Percentiles rank a stretch among this genome's conserved stretches.
Conservation (phyloP, 1,139 yeast genomes). For the Ogataea hybrid region DNA sequence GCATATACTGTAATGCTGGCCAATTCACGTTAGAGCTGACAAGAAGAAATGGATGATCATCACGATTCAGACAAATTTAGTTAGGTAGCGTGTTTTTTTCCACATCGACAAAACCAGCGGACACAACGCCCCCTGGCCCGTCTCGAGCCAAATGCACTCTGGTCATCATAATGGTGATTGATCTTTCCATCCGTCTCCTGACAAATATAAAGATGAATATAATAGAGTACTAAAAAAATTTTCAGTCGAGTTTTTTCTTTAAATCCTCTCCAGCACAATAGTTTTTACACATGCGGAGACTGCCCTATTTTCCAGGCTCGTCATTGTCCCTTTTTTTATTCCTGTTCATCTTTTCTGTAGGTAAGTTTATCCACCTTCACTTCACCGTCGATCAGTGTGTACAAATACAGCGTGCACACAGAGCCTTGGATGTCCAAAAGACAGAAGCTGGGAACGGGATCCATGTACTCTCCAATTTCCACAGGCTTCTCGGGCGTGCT, state of each 20-base stretch:
- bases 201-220: conserved; percentile 9
- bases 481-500: conserved; percentile 26
- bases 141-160: conserved; percentile 98
- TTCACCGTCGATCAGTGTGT: conserved; percentile 75
- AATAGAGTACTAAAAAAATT: conserved; percentile 4
- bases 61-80: conserved; percentile 35
- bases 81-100: conserved; percentile 90
- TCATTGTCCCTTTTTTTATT: background rate
- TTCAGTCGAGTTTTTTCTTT: conserved; percentile 1
- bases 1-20: background rate
- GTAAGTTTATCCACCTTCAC: conserved; percentile 91
- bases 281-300: background rate
- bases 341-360: conserved; percentile 57
- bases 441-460: conserved; percentile 83
- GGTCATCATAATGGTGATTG: conserved; percentile 55
- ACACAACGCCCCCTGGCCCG: conserved; percentile 36
- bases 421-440: conserved; percentile 78
- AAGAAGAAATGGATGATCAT: background rate
- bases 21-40: background rate
- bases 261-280: conserved; percentile 1
- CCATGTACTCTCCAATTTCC: conserved; percentile 37
- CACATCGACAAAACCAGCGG: conserved; percentile 66
- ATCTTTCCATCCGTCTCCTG: conserved; percentile 10
- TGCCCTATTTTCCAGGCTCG: background rate
- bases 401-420: conserved; percentile 78